Base-by-base conservation (phyloP, 768 basidiomycete genomes). In the Rhizopogon salebrosus region DNA sequence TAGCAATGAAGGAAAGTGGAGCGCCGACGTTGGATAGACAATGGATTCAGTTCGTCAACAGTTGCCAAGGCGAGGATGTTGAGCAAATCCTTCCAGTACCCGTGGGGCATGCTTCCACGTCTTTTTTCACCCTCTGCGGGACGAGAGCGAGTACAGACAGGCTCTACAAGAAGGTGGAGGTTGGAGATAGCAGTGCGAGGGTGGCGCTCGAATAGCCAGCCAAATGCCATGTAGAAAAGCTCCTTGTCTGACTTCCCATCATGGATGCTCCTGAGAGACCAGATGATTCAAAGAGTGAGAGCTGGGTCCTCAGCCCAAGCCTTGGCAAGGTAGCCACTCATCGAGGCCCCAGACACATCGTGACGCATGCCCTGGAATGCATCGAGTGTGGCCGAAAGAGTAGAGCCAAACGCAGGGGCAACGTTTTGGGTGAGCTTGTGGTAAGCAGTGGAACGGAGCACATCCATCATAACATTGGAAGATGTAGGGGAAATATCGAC, bases 41-140 rank as follows among this genome's bases (percentile, higher is more conserved):
- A 48, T 11, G 61, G 54, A 22, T 35, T 50, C 20, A 88, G 74
- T 54, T 87, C 71, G 53, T 75, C 78, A 16, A 74, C 64, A 1
- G 80, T 72, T 11, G 81, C 82, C 26, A 89, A 73, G 4, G 79
- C 75, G 4, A 89, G 71, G 46, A 89, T 81, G 48, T 87, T 84
- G 49, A 87, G 75, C 20, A 88, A 72, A 58, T 89, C 87, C 62
- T 90, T 88, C 82, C 84, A 88, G 60, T 83, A 87, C 0, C 87
- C 87, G 46, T 89, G 86, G 4, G 74, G 55, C n/a, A 57, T 49
- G 31, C 61, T 40, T 8, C 16, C 24, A 4, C 56, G 54, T 41
- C 34, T 57, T 46, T 24, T 53, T 6, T 14, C 11, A 56, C 64
- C 27, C 64, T 68, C 56, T 41, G 38, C 71, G 22, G 49, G 36